Conservation (phyloP, 257 asterid genomes). For the Fraxinus americana region DNA sequence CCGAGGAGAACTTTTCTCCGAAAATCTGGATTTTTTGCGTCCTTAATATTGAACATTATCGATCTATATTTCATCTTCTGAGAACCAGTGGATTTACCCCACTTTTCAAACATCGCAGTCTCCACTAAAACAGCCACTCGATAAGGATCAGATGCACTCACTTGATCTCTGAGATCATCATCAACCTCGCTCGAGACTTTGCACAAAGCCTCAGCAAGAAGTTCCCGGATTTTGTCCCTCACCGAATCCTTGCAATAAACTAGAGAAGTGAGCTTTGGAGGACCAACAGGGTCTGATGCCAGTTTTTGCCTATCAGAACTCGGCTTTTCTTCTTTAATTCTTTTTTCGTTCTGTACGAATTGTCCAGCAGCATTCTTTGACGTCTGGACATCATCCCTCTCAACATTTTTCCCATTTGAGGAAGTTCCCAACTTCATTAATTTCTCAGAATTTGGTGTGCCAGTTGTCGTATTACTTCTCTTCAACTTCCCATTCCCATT, state of each 20-base stretch:
- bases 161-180: conserved; percentile 44
- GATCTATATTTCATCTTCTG: conserved; percentile 68
- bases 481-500: conserved; percentile 48
- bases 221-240: conserved; percentile 61
- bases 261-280: conserved; percentile 53
- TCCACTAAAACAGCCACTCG: conserved; percentile 67
- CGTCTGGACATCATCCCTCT: conserved; percentile 33
- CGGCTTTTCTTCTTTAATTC: conserved; percentile 46
- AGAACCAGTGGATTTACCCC: conserved; percentile 58
- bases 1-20: conserved; percentile 79
- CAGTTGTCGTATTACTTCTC: conserved; percentile 21
- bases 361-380: conserved; percentile 32
- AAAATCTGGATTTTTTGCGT: conserved; percentile 60
- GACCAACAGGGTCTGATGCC: conserved; percentile 30
- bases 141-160: conserved; percentile 64
- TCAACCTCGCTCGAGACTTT: conserved; percentile 46
- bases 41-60: conserved; percentile 58
- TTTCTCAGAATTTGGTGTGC: conserved; percentile 32
- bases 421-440: conserved; percentile 37
- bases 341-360: conserved; percentile 37
- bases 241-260: conserved; percentile 57
- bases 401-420: conserved; percentile 32
- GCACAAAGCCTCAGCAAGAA: conserved; percentile 57
- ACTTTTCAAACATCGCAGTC: conserved; percentile 57
- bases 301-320: conserved; percentile 32